Base-by-base conservation (phyloP, 495 filamentous ascomycete species). In the Xylaria scruposa region DNA sequence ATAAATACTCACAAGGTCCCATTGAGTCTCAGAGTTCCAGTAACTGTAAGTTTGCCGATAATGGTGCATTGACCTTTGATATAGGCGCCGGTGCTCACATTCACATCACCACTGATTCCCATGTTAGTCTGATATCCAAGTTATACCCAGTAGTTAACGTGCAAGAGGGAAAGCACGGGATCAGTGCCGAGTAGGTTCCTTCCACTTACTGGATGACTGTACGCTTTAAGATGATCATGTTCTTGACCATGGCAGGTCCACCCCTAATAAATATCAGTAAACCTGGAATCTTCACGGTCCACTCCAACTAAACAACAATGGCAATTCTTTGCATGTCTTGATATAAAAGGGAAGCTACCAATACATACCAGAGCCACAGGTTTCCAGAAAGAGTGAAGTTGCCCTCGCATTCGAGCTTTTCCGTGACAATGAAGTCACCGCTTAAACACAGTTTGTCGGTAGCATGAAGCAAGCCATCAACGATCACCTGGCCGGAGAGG, bases 11-110 rank as follows among this genome's bases (percentile, higher is more conserved):
- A 70, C 68, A 70, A 54, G 2, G 42, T 42, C 15, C 58, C 68
- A 21, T 40, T n/a, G 15, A 63, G 42, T 31, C 21, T 51, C n/a
- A 63, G 2, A n/a, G 38, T 21, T 40, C 68, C 68, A 31, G 56
- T 54, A 24, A 70, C 19, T 0, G 59, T 70, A 17, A 70, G 68
- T 21, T 19, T 63, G 9, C 56, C 58, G 0, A 0, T 40, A 21
- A 70, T 33, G n/a, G 46, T 63, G 31, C 56, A 70, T 6, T 47
- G 3, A 7, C 68, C 68, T 19, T 53, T 63, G 44, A 70, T 70
- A 12, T 40, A 49, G 21, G 33, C 68, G 29, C 44, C 36, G 8
- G 7, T 7, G 33, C 17, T 70, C 40, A 59, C 68, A 1, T 21
- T 12, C 19, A 70, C 21, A 44, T 70, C 58, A 15, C 68, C 68